Base-by-base conservation (phyloP, 306 rosid species). In the Prunus mira region DNA sequence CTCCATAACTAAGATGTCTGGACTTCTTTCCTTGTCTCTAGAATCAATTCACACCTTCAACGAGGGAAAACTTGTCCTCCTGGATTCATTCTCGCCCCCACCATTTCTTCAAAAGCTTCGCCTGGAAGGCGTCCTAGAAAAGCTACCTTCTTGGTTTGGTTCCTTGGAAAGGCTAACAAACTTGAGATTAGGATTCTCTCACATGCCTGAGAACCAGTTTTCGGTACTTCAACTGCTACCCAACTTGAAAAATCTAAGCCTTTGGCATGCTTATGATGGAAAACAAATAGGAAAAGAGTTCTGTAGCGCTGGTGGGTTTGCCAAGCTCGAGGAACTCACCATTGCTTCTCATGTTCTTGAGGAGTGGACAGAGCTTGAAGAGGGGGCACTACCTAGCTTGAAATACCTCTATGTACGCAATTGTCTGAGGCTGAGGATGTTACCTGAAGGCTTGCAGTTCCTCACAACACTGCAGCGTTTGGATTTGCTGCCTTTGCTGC, bases 321-420 rank as follows among this genome's bases (percentile, higher is more conserved):
- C 68, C 22, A 75, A 55, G 68, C 84, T 81, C 2, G 65, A 81
- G 52, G 60, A n/a, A 41, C 76, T 81, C 38, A 69, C 28, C 32
- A 55, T 70, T 46, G 80, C 84, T 65, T 81, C 84, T 28, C 27
- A 10, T 41, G 73, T 80, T 45, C 77, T 69, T 7, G 77, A 75
- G 80, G 74, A 81, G 43, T 75, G 77, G 84, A 76, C 62, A 17
- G 63, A 75, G 19, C 43, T 81, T 54, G 80, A 81, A 71, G 80
- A 70, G 58, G 81, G 77, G 22, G 73, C 80, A 75, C 61, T 75
- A 22, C 80, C 73, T 22, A 81, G 80, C 74, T 55, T 75, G 74
- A 71, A 75, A 49, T 43, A 30, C 56, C 74, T 81, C 63, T 19
- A 6, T 38, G 12, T 76, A 19, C 84, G 56, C 62, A 74, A 22